Base-by-base conservation (phyloP, 148 eudicot species). In the Dianthus caryophyllus region DNA sequence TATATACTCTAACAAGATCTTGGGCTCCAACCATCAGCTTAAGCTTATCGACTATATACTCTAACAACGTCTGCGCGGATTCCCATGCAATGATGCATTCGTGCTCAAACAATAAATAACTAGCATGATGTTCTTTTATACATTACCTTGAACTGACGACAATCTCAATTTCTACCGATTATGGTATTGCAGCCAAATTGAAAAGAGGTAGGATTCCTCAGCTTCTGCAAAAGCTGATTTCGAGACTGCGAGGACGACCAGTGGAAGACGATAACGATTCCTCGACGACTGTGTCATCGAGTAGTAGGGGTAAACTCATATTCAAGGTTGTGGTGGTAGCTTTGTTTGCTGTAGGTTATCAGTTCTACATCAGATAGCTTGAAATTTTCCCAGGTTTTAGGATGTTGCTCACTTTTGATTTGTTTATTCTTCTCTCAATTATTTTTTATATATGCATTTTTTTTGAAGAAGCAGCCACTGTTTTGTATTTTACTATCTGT, bases 191-290 rank as follows among this genome's bases (percentile, higher is more conserved):
- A 88, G 93, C 86, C 67, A 70, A 75, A 67, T 79, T 68, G 77
- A 82, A 75, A 31, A 62, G 29, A 0, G 78, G 75, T 53, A 75
- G 54, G 63, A 51, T 87, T 61, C 67, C 57, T 13, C 67, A 54
- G 69, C 70, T 77, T 59, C 70, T 85, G 27, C 70, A 78, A 41
- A 89, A 82, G 76, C 74, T 89, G 68, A 70, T 62, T 46, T 88
- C 90, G 57, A 90, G 80, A 74, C 71, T 88, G 75, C 78, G 82
- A 69, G 93, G 99, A 65, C 84, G 70, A 79, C 80, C 87, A 41
- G 55, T 64, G 64, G 92, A 88, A 48, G 78, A 80, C 43, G 71
- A 68, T 46, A 64, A 76, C 24, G 26, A 73, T 26, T 26, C 75
- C 11, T 59, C 79, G n/a, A 51, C 80, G 6, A 58, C 80, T 0